These are phyloP conservation scores for Penicillium crystallinum DNA, from an alignment of 495 filamentous ascomycete species.

Conservation along the genomic window DNA sequence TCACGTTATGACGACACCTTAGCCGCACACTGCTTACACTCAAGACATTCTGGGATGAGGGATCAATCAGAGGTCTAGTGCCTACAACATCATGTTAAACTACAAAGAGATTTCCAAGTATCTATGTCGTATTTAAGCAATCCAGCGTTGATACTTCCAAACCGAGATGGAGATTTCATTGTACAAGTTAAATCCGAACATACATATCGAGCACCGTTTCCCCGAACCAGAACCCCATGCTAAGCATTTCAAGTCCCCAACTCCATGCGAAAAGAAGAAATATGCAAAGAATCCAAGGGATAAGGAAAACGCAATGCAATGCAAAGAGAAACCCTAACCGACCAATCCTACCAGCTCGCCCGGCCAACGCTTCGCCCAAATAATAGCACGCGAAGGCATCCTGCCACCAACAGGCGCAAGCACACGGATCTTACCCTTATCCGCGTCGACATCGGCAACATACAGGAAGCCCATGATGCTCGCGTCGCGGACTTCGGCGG, in stretches of 20 bases:
- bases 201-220: neutral
- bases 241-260: neutral
- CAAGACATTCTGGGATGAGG: too few species aligned
- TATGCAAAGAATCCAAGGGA: neutral
- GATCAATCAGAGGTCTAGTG: too few species aligned
- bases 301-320: neutral
- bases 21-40: too few species aligned
- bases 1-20: too few species aligned
- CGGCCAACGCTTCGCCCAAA: constrained; percentile 56
- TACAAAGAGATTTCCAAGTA: too few species aligned
- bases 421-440: constrained; percentile 73
- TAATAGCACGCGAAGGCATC: constrained; percentile 68
- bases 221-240: neutral
- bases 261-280: neutral
- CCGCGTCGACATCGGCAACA: constrained; percentile 81
- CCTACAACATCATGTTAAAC: too few species aligned
- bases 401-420: constrained; percentile 76
- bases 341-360: constrained; percentile 48
- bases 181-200: neutral
- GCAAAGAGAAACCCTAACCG: constrained; percentile 21
- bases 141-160: neutral
- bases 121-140: too few species aligned
- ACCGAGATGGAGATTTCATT: neutral
- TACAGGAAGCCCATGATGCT: constrained; percentile 91
- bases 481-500: constrained; percentile 71